Evolutionary conservation across 805 yeast genomes (phyloP).

Genomic region (Candida sakaeoensis): DNA sequence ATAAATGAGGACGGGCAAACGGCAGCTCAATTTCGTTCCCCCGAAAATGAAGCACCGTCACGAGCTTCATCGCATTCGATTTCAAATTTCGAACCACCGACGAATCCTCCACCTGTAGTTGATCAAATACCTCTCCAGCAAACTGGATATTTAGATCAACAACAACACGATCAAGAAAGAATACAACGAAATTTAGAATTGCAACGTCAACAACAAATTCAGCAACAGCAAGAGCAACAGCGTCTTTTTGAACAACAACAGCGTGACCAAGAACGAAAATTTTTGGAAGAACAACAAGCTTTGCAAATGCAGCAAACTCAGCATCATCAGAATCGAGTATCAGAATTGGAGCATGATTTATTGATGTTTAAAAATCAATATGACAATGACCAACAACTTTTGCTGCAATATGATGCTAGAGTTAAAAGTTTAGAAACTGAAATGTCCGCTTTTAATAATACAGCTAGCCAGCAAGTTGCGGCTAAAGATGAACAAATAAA

Average conservation of each 20-base stretch:
- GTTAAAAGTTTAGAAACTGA: conserved; percentile 81
- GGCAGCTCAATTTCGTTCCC: conserved; percentile 30
- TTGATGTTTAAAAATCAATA: conserved; percentile 73
- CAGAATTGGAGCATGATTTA: conserved; percentile 79
- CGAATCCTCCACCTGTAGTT: conserved; percentile 31
- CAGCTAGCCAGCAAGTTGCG: conserved; percentile 68
- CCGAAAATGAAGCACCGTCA: conserved; percentile 23
- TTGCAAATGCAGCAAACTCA: conserved; percentile 64
- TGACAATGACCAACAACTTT: conserved; percentile 77
- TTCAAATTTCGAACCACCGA: conserved; percentile 16
- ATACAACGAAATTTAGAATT: conserved; percentile 60
- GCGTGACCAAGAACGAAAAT: conserved; percentile 62
- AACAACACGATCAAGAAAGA: conserved; percentile 54
- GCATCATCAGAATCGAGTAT: conserved; percentile 73
- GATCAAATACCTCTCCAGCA: conserved; percentile 46
- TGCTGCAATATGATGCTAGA: conserved; percentile 83
- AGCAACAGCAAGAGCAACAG: conserved; percentile 66
- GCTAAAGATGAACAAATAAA: conserved; percentile 71
- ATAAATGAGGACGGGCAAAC: conserved; percentile 41
- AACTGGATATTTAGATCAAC: conserved; percentile 53
- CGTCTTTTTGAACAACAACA: conserved; percentile 74
- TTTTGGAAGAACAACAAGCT: conserved; percentile 65
- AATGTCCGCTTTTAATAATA: conserved; percentile 52
- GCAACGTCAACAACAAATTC: conserved; percentile 65
- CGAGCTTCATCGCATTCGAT: conserved; percentile 45